Conservation (phyloP, 2,329 filamentous ascomycete species). For the Stagonosporopsis rhizophila region DNA sequence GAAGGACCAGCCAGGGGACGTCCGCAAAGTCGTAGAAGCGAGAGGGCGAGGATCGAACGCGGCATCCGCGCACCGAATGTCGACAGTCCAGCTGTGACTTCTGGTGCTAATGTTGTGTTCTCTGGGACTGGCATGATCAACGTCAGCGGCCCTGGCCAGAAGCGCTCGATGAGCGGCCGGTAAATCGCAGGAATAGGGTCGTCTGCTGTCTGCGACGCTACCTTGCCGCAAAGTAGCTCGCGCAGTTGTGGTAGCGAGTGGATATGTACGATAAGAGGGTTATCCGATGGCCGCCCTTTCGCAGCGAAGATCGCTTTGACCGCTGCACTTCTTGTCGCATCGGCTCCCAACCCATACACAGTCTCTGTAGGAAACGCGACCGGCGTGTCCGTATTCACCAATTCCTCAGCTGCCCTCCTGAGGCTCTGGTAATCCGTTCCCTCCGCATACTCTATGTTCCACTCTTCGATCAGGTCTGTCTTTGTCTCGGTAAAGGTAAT, state of each 20-base stretch:
- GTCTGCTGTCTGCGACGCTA: constrained; percentile 1
- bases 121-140: constrained; percentile 81
- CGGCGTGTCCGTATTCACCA: constrained; percentile 72
- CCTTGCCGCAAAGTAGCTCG: constrained; percentile 58
- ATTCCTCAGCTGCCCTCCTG: constrained; percentile 68
- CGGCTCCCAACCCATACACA: constrained; percentile 95
- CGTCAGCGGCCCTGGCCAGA: constrained; percentile 95
- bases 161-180: constrained; percentile 74
- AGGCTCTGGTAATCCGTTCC: constrained; percentile 62
- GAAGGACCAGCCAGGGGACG: constrained; percentile 88
- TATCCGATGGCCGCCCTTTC: constrained; percentile 90
- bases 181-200: constrained; percentile 77
- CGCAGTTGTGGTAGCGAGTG: constrained; percentile 80
- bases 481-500: constrained; percentile 39
- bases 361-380: constrained; percentile 98
- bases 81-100: constrained; percentile 83
- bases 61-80: constrained; percentile 95
- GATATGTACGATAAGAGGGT: constrained; percentile 93
- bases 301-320: constrained; percentile 92
- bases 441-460: constrained; percentile 42
- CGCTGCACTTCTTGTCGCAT: constrained; percentile 83
- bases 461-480: constrained; percentile 47
- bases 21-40: constrained; percentile 80
- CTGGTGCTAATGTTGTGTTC: constrained; percentile 77
- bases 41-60: constrained; percentile 79